Percentiles rank a stretch among this genome's conserved stretches.
phyloP scores from a whole-genome alignment of 2,329 filamentous ascomycete species.

The Fusarium sp. region DNA sequence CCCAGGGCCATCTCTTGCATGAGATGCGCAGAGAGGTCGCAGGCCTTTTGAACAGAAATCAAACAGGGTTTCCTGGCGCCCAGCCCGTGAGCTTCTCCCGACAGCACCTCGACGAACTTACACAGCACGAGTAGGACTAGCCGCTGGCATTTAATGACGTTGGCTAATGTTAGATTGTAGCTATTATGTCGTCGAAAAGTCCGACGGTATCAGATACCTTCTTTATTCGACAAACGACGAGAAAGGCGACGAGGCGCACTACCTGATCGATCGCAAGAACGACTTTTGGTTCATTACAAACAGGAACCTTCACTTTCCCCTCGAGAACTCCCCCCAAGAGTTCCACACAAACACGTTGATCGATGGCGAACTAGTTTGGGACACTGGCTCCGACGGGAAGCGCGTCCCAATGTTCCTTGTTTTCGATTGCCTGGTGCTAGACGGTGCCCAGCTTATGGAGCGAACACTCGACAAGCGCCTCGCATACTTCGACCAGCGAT shows the following conservation, averaged over 20 bases:
- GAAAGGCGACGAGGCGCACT: constrained; percentile 75
- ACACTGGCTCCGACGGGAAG: constrained; percentile 75
- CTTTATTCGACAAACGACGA: constrained; percentile 83
- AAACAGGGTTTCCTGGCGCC: constrained; percentile 82
- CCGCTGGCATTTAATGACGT: not conserved
- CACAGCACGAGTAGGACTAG: constrained; percentile 73
- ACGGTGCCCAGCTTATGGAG: constrained; percentile 79
- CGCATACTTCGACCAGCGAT: constrained; percentile 82
- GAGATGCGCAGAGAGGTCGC: constrained; percentile 80
- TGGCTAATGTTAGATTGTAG: constrained; percentile 52
- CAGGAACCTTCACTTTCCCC: constrained; percentile 81
- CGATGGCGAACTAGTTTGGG: constrained; percentile 93
- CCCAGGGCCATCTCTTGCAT: constrained; percentile 68
- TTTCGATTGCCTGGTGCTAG: constrained; percentile 90
- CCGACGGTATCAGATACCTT: constrained; percentile 95
- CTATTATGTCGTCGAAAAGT: constrained; percentile 99
- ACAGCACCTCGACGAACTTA: constrained; percentile 84
- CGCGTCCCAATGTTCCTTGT: constrained; percentile 85
- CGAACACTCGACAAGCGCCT: constrained; percentile 88
- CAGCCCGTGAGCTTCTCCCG: constrained; percentile 94
- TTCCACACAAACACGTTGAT: constrained; percentile 87
- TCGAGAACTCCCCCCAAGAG: constrained; percentile 69
- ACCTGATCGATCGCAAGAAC: constrained; percentile 97
- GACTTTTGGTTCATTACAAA: constrained; percentile 89
- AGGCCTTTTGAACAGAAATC: constrained; percentile 75